These are phyloP conservation scores for Wickerhamomyces ciferrii DNA, from an alignment of 805 yeast genomes.

Conservation along the genomic window DNA sequence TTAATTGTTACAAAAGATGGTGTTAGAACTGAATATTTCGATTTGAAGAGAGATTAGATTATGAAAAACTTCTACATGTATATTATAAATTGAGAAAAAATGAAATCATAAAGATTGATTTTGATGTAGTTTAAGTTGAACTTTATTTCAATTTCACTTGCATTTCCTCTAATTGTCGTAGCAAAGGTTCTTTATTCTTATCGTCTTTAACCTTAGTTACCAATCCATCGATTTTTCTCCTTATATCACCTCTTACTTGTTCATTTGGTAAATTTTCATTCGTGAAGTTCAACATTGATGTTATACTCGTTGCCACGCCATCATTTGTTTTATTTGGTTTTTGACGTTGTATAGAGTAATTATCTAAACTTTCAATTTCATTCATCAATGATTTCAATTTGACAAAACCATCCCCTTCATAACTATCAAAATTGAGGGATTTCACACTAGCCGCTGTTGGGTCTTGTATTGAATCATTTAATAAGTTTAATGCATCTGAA, in stretches of 20 bases:
- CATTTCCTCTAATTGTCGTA: neutral
- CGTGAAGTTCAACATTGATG: neutral
- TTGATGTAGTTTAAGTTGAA: too few relatives aligned
- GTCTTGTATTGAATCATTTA: conserved; percentile 1
- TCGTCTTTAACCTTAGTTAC: neutral
- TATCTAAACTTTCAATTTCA: conserved; percentile 14
- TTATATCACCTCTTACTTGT: neutral
- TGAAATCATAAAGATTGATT: too few relatives aligned
- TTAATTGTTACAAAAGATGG: conserved; percentile 92
- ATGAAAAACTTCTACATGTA: neutral
- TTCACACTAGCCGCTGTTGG: neutral
- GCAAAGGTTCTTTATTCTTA: neutral
- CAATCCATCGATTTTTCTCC: neutral
- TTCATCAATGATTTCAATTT: conserved; percentile 15
- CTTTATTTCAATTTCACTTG: neutral
- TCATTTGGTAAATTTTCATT: neutral
- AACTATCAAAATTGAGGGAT: neutral
- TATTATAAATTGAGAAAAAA: neutral
- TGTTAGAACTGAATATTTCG: conserved; percentile 73
- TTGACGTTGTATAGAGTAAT: conserved; percentile 1
- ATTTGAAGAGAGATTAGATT: conserved; percentile 77
- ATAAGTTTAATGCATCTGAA: conserved; percentile 10
- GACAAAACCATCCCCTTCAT: conserved; percentile 5
- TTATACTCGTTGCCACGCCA: neutral
- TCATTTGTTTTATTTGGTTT: neutral